phyloP scores from a whole-genome alignment of 2,329 filamentous ascomycete genomes.

The Chrysoporthe austroafricana region DNA sequence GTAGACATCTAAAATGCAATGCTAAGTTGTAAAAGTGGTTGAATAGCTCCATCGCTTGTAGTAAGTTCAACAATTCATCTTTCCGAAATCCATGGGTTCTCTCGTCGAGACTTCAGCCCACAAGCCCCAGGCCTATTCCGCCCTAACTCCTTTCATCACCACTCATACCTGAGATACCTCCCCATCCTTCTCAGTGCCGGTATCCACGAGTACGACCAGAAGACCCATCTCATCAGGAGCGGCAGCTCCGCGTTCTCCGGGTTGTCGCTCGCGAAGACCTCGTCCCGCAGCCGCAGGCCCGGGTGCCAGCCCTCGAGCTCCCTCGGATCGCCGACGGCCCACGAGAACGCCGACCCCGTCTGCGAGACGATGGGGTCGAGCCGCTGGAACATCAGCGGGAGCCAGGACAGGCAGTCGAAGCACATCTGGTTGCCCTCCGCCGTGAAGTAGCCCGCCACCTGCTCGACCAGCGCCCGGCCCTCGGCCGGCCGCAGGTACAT shows the following conservation, averaged over 20 bases:
- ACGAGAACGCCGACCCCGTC: slow-evolving; percentile 19
- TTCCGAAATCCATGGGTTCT: no score
- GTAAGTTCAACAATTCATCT: no score
- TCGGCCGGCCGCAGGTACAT: slow-evolving; percentile 26
- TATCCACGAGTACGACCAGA: slow-evolving; percentile 19
- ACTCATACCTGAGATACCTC: slow-evolving; percentile 22
- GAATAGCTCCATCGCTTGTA: no score
- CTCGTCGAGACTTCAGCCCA: no score
- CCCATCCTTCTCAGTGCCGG: slow-evolving; percentile 11
- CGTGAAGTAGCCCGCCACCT: slow-evolving; percentile 21
- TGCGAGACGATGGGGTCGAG: slow-evolving; percentile 20
- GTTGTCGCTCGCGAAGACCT: slow-evolving; percentile 5
- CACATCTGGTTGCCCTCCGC: slow-evolving; percentile 19
- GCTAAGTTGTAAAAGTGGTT: no score
- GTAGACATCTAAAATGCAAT: no score
- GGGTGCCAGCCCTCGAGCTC: slow-evolving; percentile 18
- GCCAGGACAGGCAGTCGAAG: slow-evolving; percentile 25
- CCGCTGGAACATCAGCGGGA: slow-evolving; percentile 7
- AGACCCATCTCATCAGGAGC: neutral
- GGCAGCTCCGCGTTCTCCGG: slow-evolving; percentile 14
- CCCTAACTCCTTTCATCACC: neutral
- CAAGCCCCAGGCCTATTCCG: no score
- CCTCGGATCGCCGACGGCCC: slow-evolving; percentile 20
- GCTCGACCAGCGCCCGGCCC: slow-evolving; percentile 15
- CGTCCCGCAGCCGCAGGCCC: slow-evolving; percentile 8